Percentiles rank a stretch among this genome's conserved stretches.
Conservation (phyloP, 805 yeast species). For the Schizosaccharomyces cryophilus region DNA sequence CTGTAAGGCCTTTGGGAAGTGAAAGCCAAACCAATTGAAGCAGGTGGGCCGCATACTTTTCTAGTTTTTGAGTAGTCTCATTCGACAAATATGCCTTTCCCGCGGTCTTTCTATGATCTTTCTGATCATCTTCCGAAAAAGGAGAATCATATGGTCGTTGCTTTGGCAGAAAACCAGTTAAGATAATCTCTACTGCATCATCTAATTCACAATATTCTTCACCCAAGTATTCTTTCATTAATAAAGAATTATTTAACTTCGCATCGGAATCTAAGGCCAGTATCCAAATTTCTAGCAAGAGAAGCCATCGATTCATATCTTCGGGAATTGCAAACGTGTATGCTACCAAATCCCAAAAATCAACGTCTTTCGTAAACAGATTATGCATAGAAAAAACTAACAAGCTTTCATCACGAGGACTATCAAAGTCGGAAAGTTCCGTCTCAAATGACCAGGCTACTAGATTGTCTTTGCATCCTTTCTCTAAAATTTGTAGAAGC, state of each 20-base stretch:
- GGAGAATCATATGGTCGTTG: neutral
- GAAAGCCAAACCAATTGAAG: neutral
- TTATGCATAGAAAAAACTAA: neutral
- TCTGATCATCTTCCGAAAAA: neutral
- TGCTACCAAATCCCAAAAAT: neutral
- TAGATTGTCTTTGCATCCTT: neutral
- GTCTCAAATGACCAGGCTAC: neutral
- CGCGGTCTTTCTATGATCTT: too few species aligned
- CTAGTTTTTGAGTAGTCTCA: neutral
- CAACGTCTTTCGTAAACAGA: neutral
- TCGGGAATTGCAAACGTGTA: neutral
- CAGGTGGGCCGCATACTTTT: neutral
- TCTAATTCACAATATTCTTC: neutral
- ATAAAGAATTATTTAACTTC: neutral
- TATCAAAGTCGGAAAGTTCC: neutral
- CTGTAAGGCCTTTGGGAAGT: neutral
- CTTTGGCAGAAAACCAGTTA: neutral
- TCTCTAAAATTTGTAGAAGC: neutral
- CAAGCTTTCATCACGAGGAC: neutral
- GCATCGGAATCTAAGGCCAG: neutral
- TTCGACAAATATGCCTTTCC: too few species aligned
- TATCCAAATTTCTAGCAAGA: neutral
- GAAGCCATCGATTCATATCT: neutral
- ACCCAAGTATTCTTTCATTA: neutral
- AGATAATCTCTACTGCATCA: neutral